Conservation (phyloP, 2,329 filamentous ascomycete genomes). For the Phoma herbarum region DNA sequence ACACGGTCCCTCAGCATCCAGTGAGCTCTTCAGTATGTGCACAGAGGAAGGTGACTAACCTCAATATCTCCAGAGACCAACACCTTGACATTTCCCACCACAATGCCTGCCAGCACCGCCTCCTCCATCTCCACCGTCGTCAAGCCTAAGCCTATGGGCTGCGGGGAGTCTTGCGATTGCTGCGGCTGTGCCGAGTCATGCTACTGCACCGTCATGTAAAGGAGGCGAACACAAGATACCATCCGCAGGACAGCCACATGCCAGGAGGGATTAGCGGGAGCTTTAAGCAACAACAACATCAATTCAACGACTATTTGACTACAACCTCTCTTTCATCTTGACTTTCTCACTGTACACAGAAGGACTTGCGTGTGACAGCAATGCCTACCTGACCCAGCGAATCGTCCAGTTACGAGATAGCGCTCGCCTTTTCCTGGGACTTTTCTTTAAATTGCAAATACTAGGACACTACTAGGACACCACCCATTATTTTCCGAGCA, state of each 20-base stretch:
- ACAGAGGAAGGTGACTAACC: neutral
- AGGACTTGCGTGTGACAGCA: neutral
- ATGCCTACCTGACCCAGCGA: neutral
- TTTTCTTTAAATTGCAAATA: no score
- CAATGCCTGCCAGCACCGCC: conserved; percentile 46
- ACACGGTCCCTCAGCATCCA: no score
- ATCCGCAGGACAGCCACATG: neutral
- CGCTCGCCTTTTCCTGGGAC: neutral
- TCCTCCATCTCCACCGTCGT: conserved; percentile 49
- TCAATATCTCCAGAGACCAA: neutral
- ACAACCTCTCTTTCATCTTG: neutral
- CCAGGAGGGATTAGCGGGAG: neutral
- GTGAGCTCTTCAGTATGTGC: neutral
- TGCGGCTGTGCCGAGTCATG: conserved; percentile 52
- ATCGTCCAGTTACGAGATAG: no score
- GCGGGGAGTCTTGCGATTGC: conserved; percentile 51
- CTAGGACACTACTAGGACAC: no score
- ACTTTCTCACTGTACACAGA: neutral
- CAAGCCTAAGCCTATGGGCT: conserved; percentile 49
- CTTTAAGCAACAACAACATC: conserved; percentile 1
- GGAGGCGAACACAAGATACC: neutral
- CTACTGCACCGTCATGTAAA: conserved; percentile 49
- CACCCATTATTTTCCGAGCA: no score
- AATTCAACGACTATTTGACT: neutral
- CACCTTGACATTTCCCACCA: conserved; percentile 12